Percentiles rank a stretch among this genome's conserved stretches.
Evolutionary conservation across 768 basidiomycete species (phyloP).

Genomic region (Naganishia onofrii): DNA sequence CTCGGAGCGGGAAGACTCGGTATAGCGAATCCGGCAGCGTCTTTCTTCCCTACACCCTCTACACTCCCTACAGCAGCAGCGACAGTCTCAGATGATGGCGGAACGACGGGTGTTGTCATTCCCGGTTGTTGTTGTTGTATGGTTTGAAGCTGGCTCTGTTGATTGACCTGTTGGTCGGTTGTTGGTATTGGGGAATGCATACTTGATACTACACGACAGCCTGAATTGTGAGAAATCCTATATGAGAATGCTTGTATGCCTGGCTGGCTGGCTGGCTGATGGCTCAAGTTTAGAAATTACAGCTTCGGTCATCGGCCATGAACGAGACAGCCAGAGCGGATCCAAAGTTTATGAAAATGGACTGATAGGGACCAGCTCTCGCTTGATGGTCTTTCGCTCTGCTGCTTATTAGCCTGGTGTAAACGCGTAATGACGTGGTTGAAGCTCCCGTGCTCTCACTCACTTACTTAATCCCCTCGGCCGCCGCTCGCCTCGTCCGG

Average conservation of each 20-base stretch:
- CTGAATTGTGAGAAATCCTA: no score
- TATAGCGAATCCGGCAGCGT: constrained; percentile 14
- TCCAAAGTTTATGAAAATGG: no score
- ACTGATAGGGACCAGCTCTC: no score
- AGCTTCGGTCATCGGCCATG: constrained; percentile 7
- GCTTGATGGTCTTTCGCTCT: no score
- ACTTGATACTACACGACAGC: no score
- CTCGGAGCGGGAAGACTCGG: neutral
- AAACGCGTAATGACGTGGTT: no score
- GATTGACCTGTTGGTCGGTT: neutral
- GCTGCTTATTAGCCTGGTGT: no score
- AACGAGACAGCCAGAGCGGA: neutral
- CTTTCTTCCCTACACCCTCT: neutral
- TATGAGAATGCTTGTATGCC: no score
- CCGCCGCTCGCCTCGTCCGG: neutral
- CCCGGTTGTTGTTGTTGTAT: neutral
- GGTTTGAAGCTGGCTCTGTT: neutral
- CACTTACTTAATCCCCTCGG: neutral
- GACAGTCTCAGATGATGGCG: no score
- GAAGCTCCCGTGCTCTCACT: neutral
- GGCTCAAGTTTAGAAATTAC: constrained; percentile 11
- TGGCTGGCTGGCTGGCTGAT: no score
- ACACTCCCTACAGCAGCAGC: no score
- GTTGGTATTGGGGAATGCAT: neutral
- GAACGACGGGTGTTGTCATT: neutral